These are phyloP conservation scores for Quercus agrifolia DNA, from an alignment of 306 rosid genomes.

Conservation along the genomic window DNA sequence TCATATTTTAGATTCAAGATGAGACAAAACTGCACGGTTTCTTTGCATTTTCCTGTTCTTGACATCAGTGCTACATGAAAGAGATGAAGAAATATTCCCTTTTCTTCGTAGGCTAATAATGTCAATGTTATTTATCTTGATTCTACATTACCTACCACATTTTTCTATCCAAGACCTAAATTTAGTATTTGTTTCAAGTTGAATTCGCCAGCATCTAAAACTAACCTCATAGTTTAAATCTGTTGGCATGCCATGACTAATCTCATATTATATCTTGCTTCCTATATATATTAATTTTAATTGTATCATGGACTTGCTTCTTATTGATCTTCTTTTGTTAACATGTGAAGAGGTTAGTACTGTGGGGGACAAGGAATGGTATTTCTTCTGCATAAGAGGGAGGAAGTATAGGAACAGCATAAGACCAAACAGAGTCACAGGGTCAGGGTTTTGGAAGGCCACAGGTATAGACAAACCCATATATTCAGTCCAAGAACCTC, in stretches of 20 bases:
- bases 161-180: no score
- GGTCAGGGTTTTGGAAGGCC: constrained; percentile 85
- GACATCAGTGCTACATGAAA: no score
- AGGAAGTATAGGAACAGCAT: constrained; percentile 80
- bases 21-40: no score
- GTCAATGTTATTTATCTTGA: no score
- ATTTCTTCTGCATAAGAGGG: constrained; percentile 76
- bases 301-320: background rate
- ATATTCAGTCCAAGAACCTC: constrained; percentile 35
- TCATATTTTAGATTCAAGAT: no score
- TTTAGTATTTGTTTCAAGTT: no score
- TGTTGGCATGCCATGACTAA: background rate
- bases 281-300: background rate
- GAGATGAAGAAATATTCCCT: no score
- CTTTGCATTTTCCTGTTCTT: no score
- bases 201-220: background rate
- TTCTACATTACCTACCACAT: no score
- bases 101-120: no score
- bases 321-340: background rate
- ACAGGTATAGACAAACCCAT: constrained; percentile 80
- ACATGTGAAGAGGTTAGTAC: constrained; percentile 36
- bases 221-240: background rate
- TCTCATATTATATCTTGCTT: background rate
- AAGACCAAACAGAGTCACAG: constrained; percentile 77
- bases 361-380: constrained; percentile 59